Evolutionary conservation across 345 rosid genomes (phyloP), one percentile per base, ranked within the genome.

Genomic region (Carallia pectinifolia): DNA sequence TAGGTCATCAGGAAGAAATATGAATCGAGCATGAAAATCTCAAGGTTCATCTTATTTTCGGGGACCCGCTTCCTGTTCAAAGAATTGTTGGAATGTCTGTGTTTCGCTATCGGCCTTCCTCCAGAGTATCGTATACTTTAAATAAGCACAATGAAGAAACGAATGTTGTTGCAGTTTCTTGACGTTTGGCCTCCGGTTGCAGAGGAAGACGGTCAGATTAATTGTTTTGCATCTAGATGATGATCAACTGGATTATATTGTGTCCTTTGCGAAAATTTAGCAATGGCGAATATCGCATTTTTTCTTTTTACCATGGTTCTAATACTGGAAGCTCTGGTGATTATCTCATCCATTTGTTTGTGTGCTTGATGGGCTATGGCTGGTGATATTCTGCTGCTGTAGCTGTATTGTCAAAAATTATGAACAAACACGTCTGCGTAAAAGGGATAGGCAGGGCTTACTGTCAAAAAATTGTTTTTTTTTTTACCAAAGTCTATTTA

Each of bases 111-210:
- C 76, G 83, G 83, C 82, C 82, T 61, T 83, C 85, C 0, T 56
- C 85, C 56, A 76, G 68, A 58, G 91, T 86, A 50, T 90, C 96
- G 6, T 84, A 89, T 77, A 85, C 79, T 13, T 61, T 86, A 67
- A 68, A 73, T 65, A 84, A 84, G 48, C 76, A 82, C 61, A 62
- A 30, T 36, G 63, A 34, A 30, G 69, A 29, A 70, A 82, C 58
- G 62, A 80, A 64, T 53, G 73, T 74, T 53, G 73, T 78, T 37
- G 85, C 77, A 58, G 69, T 86, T 67, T 85, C 90, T 3, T 90
- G 85, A 89, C 74, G 5, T 1, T 19, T 38, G 64, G 60, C 30
- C 52, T 71, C 69, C 54, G 53, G 33, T 58, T 70, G 64, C 58
- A 40, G 58, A 58, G 71, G 40, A 29, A 34, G 71, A 39, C 60